These are phyloP conservation scores for Casuarina equisetifolia DNA, from an alignment of 306 rosid species.

Conservation along the genomic window DNA sequence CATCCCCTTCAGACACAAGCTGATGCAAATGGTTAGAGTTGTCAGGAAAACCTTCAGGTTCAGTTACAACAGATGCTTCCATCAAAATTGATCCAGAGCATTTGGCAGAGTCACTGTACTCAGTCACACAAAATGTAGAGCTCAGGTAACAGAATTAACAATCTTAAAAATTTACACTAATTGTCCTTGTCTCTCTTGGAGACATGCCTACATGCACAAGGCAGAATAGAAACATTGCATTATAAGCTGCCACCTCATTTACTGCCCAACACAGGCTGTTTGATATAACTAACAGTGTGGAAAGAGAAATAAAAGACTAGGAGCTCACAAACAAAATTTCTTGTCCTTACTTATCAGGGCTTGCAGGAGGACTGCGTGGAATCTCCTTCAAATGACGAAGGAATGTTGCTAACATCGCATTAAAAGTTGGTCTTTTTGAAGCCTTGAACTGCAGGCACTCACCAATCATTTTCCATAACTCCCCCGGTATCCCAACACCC, in stretches of 20 bases:
- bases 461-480: slow-evolving; percentile 98
- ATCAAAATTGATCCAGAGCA: slow-evolving; percentile 55
- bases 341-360: slow-evolving; percentile 86
- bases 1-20: slow-evolving; percentile 88
- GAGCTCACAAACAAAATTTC: slow-evolving; percentile 18
- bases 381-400: slow-evolving; percentile 95
- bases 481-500: slow-evolving; percentile 98
- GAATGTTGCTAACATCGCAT: slow-evolving; percentile 80
- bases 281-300: slow-evolving; percentile 24
- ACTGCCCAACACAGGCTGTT: neutral
- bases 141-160: slow-evolving; percentile 11
- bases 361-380: slow-evolving; percentile 91
- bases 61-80: slow-evolving; percentile 61
- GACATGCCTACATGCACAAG: slow-evolving; percentile 24
- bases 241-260: neutral
- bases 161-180: slow-evolving; percentile 14
- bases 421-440: slow-evolving; percentile 83
- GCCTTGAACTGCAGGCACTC: slow-evolving; percentile 97
- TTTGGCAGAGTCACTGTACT: slow-evolving; percentile 65
- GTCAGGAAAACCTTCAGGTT: slow-evolving; percentile 55
- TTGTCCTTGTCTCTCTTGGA: slow-evolving; percentile 22
- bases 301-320: slow-evolving; percentile 2
- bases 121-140: slow-evolving; percentile 31
- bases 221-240: slow-evolving; percentile 14
- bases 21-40: slow-evolving; percentile 64